Evolutionary conservation across 1,139 yeast species (phyloP), one percentile per base, ranked within the genome.

Genomic region (Yamadazyma friedrichii): DNA sequence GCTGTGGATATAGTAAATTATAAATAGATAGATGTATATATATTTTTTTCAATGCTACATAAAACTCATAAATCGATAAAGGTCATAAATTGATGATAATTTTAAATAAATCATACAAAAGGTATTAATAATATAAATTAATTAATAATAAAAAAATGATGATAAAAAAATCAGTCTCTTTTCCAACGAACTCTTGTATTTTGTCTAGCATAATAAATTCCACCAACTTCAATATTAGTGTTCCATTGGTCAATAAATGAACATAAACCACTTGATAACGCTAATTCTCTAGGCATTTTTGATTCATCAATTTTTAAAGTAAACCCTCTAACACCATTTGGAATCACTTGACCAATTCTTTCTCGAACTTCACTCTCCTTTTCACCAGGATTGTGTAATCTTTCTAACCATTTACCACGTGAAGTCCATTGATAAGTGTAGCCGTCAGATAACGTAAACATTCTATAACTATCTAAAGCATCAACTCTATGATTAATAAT

Each of bases 211-310:
- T 67, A 72, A 56, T 80, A 80, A 37, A 80, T 76, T 26, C 86
- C 86, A 16, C 86, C 85, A 28, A 79, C 76, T 25, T 76, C 78
- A 36, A 75, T 58, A 47, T 66, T 64, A 13, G 86, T 80, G 52
- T 78, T 81, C 87, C 87, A 81, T 48, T 80, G 85, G 52, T 81
- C 87, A 43, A 81, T 72, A 54, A 65, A 74, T 35, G 83, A 78
- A 48, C 80, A 74, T 50, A 81, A 62, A 2, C 84, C 85, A 5
- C 82, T 74, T 29, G 80, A 64, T 26, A 81, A 54, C 1, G 83
- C 86, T 61, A 82, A 53, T 48, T 79, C 84, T 35, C 73, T 59
- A 9, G 78, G 69, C 32, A 80, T 72, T 52, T 78, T 74, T 24
- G 71, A 44, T 51, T 76, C 81, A 54, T 81, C 84, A 24, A 80